Base-by-base conservation (phyloP, 306 rosid genomes). In the Begonia loranthoides region DNA sequence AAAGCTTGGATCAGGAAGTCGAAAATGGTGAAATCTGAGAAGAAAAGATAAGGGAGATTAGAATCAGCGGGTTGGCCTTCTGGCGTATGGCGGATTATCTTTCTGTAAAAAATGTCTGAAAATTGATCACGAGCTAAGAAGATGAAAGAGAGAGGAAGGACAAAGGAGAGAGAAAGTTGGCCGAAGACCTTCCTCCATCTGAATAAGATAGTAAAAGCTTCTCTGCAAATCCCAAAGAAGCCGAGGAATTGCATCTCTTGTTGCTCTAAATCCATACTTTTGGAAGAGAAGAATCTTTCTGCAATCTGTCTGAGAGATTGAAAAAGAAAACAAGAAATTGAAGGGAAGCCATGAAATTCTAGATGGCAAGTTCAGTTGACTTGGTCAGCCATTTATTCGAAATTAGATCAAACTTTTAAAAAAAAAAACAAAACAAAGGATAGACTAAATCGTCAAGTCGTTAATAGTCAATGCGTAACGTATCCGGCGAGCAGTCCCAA, bases 141-240 rank as follows among this genome's bases (percentile, higher is more conserved):
- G 70, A 86, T 66, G 75, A 86, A 75, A 65, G 80, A 44, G 51
- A 79, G 60, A 17, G 95, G 93, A 59, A 86, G 75, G 77, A 86
- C 64, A 41, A 85, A 71, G 17, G 74, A 24, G 11, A 81, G 21
- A 68, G 76, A 70, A 48, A 86, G 79, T 33, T 79, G 79, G 76
- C 54, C 56, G 73, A 86, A 76, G 59, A 81, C 62, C 54, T 68
- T 81, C 5, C 74, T 52, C 75, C 80, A 74, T 66, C 76, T 33
- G 21, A 15, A 0, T 13, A 86, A 54, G 55, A 74, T 70, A 46
- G 74, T 76, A 77, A 8, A 58, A 48, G 95, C 50, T 70, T 86
- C 95, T 67, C 36, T 70, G 74, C 39, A 70, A 47, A 81, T 66
- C 5, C 65, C 84, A 12, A 68, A 53, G 40, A 79, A 19, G 1